phyloP scores from a whole-genome alignment of 331 rosid genomes.

The Pyracantha coccinea region DNA sequence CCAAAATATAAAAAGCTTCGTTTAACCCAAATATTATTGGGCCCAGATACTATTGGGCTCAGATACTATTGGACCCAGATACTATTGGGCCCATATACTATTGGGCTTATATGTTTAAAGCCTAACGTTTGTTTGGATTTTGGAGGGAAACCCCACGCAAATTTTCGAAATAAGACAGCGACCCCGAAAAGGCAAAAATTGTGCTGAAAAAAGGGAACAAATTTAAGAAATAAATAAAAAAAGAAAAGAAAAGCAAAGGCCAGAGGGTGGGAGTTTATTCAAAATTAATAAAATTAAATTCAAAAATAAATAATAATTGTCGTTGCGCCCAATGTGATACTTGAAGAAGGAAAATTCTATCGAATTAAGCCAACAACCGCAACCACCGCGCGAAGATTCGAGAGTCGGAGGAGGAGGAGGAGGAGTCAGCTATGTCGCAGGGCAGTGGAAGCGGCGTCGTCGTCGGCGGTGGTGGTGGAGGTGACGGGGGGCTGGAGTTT shows the following conservation, averaged over 20 bases:
- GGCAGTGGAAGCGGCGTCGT: constrained; percentile 1
- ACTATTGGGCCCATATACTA: background rate
- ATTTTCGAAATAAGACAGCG: constrained; percentile 22
- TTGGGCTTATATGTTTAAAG: background rate
- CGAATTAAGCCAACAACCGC: background rate
- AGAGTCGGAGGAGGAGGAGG: background rate
- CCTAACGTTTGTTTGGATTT: background rate
- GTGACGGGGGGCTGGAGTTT: constrained; percentile 44
- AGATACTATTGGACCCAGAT: no score
- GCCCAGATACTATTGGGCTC: background rate
- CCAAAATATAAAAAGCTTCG: background rate
- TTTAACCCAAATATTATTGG: background rate
- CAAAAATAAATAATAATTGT: background rate
- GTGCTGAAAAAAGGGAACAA: background rate
- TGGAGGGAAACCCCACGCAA: constrained; percentile 25
- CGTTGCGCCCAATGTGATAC: background rate
- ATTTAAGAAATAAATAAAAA: background rate
- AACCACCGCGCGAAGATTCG: background rate
- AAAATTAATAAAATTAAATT: background rate
- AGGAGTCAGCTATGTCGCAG: constrained; percentile 35
- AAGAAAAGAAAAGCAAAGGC: no score
- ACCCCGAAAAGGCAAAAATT: background rate
- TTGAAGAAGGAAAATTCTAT: background rate
- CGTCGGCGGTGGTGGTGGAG: background rate
- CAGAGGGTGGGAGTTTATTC: constrained; percentile 6